These are phyloP conservation scores for Coemansia sp. DNA, from an alignment of 192 early-diverging fungal species.

Conservation along the genomic window DNA sequence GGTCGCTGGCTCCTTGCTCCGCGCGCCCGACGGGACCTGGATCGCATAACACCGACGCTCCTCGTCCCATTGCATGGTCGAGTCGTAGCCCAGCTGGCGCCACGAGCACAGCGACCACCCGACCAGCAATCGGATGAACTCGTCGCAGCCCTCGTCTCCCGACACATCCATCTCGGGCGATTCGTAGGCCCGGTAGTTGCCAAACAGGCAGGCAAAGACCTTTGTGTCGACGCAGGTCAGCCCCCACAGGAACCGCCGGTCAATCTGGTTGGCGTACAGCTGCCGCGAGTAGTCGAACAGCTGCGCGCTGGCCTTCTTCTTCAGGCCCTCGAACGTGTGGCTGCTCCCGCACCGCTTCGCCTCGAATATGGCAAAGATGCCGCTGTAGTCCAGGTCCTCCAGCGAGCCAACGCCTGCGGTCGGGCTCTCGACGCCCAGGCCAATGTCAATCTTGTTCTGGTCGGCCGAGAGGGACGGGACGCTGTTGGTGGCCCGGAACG, in stretches of 20 bases:
- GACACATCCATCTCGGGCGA: slow-evolving; percentile 2
- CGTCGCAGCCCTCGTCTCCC: not conserved
- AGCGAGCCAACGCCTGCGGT: no score
- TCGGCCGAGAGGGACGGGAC: no score
- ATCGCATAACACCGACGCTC: no score
- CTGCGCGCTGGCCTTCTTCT: slow-evolving; percentile 1
- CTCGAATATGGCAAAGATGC: not conserved
- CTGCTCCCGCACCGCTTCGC: not conserved
- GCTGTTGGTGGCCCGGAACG: no score
- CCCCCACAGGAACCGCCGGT: slow-evolving; percentile 10
- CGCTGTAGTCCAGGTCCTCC: no score
- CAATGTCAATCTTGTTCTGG: no score
- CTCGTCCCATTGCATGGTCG: not conserved
- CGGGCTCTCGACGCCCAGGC: no score
- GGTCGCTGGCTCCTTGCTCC: not conserved
- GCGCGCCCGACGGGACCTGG: not conserved
- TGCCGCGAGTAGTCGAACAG: slow-evolving; percentile 1
- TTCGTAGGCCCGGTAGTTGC: not conserved
- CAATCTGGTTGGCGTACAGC: not conserved
- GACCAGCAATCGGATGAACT: not conserved
- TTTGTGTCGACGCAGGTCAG: not conserved
- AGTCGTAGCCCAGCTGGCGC: slow-evolving; percentile 2
- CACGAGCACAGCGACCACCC: slow-evolving; percentile 1
- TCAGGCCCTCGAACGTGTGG: no score
- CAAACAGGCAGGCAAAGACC: not conserved